phyloP scores from a whole-genome alignment of 2,329 filamentous ascomycete species.

The Malbranchea zuffiana region DNA sequence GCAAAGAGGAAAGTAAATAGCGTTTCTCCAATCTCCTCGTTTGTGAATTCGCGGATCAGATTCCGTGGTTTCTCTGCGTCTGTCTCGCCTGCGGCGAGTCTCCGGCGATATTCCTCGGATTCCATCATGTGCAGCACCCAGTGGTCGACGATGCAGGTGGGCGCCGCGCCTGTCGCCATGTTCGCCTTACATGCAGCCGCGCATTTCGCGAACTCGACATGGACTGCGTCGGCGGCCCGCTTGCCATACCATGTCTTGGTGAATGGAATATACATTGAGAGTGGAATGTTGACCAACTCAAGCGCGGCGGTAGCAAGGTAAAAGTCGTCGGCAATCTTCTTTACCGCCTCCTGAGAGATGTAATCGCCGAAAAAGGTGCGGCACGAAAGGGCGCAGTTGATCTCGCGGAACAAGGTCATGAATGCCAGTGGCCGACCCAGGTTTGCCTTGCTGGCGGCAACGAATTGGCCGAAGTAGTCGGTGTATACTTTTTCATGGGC shows the following conservation, averaged over 20 bases:
- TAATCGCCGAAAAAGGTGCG: constrained; percentile 94
- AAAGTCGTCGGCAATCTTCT: constrained; percentile 92
- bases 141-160: constrained; percentile 86
- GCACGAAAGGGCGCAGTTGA: constrained; percentile 88
- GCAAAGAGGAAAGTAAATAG: constrained; percentile 94
- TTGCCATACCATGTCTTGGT: constrained; percentile 97
- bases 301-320: constrained; percentile 91
- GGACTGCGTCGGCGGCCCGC: constrained; percentile 83
- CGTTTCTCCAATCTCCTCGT: constrained; percentile 85
- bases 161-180: constrained; percentile 75
- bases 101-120: constrained; percentile 69
- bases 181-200: constrained; percentile 84
- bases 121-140: constrained; percentile 85
- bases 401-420: constrained; percentile 83
- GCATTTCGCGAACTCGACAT: constrained; percentile 79
- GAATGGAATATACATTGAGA: constrained; percentile 74
- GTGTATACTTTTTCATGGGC: constrained; percentile 87
- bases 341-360: constrained; percentile 77
- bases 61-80: constrained; percentile 68
- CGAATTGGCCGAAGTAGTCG: constrained; percentile 68
- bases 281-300: constrained; percentile 90
- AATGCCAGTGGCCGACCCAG: constrained; percentile 67
- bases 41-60: constrained; percentile 72
- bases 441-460: constrained; percentile 61
- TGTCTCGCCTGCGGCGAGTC: constrained; percentile 58